Evolutionary conservation across 306 rosid species (phyloP).

Genomic region (Prinsepia uniflora): DNA sequence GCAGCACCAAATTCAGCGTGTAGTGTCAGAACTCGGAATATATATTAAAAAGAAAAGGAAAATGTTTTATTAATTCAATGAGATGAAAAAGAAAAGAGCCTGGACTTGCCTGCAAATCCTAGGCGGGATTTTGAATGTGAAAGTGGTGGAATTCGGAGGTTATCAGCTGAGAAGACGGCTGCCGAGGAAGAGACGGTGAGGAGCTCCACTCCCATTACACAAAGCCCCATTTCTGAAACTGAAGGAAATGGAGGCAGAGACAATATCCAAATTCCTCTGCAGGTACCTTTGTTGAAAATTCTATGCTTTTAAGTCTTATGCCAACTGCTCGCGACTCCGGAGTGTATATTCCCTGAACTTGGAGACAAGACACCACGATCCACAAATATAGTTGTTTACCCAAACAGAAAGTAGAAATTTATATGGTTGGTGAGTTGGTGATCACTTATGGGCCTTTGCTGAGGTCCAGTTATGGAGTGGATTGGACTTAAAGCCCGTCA

Average conservation of each 20-base stretch:
- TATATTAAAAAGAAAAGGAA: not conserved
- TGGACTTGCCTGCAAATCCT: constrained; percentile 26
- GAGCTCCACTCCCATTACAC: not conserved
- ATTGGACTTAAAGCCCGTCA: too few relatives aligned
- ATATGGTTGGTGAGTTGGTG: not conserved
- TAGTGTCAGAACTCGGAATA: not conserved
- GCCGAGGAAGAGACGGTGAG: constrained; percentile 9
- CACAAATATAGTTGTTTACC: not conserved
- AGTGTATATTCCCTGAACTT: not conserved
- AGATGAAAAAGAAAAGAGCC: not conserved
- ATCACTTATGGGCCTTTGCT: not conserved
- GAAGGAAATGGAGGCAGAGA: too few relatives aligned
- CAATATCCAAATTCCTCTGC: not conserved
- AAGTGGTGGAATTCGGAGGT: not conserved
- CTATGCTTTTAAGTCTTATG: too few relatives aligned
- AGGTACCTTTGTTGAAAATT: not conserved
- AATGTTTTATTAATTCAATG: not conserved
- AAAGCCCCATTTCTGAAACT: constrained; percentile 15
- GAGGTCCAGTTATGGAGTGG: not conserved
- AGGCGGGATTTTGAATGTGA: constrained; percentile 5
- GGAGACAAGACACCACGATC: constrained; percentile 3
- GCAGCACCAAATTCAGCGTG: not conserved
- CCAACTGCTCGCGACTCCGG: too few relatives aligned
- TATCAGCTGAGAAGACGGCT: constrained; percentile 7
- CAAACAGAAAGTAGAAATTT: too few relatives aligned